Evolutionary conservation across 2,329 filamentous ascomycete species (phyloP).

Genomic region (Diaporthe sp.): DNA sequence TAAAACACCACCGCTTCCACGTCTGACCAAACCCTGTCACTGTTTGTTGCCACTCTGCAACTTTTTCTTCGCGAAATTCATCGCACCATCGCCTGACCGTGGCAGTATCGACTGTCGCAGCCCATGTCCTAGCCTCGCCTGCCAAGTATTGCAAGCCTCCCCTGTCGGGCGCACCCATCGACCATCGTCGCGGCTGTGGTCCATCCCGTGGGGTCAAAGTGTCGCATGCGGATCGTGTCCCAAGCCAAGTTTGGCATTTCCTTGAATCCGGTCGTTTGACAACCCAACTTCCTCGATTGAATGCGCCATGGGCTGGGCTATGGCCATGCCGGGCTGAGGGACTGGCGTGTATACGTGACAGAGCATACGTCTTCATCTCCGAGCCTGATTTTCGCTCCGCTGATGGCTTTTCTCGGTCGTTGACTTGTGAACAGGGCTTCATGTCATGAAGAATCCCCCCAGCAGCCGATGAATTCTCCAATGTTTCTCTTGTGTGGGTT

Average conservation of each 20-base stretch:
- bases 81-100: not conserved
- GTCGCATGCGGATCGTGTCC: too few relatives aligned
- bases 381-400: not conserved
- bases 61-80: not conserved
- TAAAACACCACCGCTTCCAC: conserved; percentile 18
- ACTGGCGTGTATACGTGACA: not conserved
- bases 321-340: not conserved
- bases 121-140: not conserved
- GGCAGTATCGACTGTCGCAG: not conserved
- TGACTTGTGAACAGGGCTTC: not conserved
- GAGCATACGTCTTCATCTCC: not conserved
- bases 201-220: too few relatives aligned
- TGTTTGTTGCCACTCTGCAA: not conserved
- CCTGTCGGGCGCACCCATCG: not conserved
- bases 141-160: too few relatives aligned
- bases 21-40: not conserved
- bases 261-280: not conserved
- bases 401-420: not conserved
- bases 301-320: not conserved
- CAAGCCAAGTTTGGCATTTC: not conserved
- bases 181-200: not conserved
- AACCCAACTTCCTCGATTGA: not conserved
- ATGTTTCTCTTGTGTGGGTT: not conserved
- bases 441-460: not conserved
- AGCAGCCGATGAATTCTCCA: not conserved